Conservation (phyloP, 2,329 filamentous ascomycete species). For the Nemania sp. region DNA sequence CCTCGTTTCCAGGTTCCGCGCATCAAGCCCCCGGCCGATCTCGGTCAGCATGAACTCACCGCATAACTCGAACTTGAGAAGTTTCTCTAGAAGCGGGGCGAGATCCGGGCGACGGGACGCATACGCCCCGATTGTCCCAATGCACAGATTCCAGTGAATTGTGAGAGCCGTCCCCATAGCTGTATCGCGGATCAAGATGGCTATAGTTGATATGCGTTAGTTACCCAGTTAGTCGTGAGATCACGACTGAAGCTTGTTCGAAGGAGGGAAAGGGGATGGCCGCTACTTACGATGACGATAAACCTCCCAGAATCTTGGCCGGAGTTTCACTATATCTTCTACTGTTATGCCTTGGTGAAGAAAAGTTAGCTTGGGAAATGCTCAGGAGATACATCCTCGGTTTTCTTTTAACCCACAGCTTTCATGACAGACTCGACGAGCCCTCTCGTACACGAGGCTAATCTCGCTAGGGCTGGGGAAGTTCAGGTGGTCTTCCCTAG, state of each 20-base stretch:
- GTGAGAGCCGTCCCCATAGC: slow-evolving; percentile 30
- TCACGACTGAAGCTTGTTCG: neutral
- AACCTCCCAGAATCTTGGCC: slow-evolving; percentile 36
- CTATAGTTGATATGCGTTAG: neutral
- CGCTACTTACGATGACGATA: slow-evolving; percentile 32
- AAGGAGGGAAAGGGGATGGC: too few relatives aligned
- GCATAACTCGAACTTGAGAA: slow-evolving; percentile 33
- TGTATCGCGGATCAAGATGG: slow-evolving; percentile 28
- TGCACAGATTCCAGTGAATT: slow-evolving; percentile 43
- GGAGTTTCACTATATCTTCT: slow-evolving; percentile 32
- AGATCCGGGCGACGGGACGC: slow-evolving; percentile 29
- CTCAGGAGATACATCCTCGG: rapidly evolving
- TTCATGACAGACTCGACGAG: slow-evolving; percentile 22
- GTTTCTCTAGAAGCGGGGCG: slow-evolving; percentile 15
- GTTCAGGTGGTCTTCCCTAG: slow-evolving; percentile 17
- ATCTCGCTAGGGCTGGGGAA: slow-evolving; percentile 24
- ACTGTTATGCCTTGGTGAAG: slow-evolving; percentile 26
- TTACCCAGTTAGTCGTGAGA: neutral
- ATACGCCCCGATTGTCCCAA: slow-evolving; percentile 35
- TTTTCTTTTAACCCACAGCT: slow-evolving; percentile 16
- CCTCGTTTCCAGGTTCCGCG: slow-evolving; percentile 45
- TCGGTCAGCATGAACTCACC: slow-evolving; percentile 48
- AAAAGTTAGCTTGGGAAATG: neutral
- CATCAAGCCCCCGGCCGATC: slow-evolving; percentile 46
- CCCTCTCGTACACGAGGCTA: slow-evolving; percentile 23